Base-by-base conservation (phyloP, 768 basidiomycete species). In the Tremella yokohamensis region DNA sequence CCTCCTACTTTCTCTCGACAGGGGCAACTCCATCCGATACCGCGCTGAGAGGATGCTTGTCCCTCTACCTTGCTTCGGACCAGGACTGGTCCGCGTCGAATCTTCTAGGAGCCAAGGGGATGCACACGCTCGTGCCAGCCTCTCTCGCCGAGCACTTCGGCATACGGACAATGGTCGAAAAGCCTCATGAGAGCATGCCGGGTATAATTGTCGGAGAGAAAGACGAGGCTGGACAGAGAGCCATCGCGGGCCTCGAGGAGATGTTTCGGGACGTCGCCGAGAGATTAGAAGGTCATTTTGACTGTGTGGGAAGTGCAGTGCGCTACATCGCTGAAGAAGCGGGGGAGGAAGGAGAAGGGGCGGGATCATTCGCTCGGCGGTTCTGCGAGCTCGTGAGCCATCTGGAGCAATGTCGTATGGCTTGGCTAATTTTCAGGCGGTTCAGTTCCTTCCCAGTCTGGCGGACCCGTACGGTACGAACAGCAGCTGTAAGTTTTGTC, bases 1-100 rank as follows among this genome's bases (percentile, higher is more conserved):
- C 52, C 1, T 12, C 20, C 1, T 66, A 63, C 50, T 62, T 66
- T 25, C 44, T 47, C 20, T 20, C 40, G 29, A 48, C 29, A 47
- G 34, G 7, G 52, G 40, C 49, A 8, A 51, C 48, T 4, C 39
- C 60, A 6, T 16, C 25, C 24, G 62, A 66, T 12, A 45, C 53
- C n/a, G 42, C 65, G 16, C 26, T 61, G 15, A 49, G 65, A 60
- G 62, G 65, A 4, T 48, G 60, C 16, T 29, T 66, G 29, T 57
- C 60, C 1, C 49, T 66, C 13, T 66, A 51, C 40, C 54, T 66
- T 16, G 55, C 52, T n/a, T 63, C 62, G 2, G 59, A 55, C 4
- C 54, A 60, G 25, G 40, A 53, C 2, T 66, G 65, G 65, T 26
- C n/a, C 18, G 20, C 29, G n/a, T 37, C 45, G 15, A 66, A 66